Percentiles rank a stretch among this genome's conserved stretches.
Conservation (phyloP, 345 rosid species). For the Arabis hirsuta region DNA sequence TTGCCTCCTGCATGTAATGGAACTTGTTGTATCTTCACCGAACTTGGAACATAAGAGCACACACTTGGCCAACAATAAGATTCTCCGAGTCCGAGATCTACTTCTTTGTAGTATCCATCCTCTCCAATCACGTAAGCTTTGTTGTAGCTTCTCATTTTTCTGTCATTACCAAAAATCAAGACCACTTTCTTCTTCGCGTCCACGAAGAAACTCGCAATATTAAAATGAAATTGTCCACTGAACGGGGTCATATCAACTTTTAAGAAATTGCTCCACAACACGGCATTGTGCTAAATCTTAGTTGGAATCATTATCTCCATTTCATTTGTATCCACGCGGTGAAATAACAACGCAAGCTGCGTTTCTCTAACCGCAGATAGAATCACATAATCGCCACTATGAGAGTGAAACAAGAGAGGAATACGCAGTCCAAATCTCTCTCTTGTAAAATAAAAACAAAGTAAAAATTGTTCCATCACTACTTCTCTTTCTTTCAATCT, state of each 20-base stretch:
- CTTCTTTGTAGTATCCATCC: conserved; percentile 10
- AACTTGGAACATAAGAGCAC: conserved; percentile 7
- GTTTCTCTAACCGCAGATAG: conserved; percentile 18
- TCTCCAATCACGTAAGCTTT: conserved; percentile 17
- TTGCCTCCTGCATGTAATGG: too few species aligned
- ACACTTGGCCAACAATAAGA: neutral
- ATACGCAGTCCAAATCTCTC: conserved; percentile 16
- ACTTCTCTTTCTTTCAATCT: neutral
- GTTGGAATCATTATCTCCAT: conserved; percentile 2
- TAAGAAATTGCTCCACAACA: neutral
- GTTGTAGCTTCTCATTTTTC: neutral
- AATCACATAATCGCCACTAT: neutral
- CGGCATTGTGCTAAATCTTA: neutral
- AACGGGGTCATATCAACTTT: neutral
- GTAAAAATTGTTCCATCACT: neutral
- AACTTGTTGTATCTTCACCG: neutral
- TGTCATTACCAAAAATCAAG: neutral
- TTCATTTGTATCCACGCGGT: neutral
- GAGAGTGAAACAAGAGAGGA: neutral
- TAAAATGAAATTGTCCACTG: too few species aligned
- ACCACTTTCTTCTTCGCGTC: neutral
- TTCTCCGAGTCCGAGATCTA: neutral
- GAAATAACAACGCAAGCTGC: conserved; percentile 16
- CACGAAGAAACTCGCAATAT: conserved; percentile 1
- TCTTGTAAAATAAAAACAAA: conserved; percentile 15